A percentile compares a stretch with the other conserved stretches of the same genome.
phyloP scores from a whole-genome alignment of 441 rosid species.

The Erodium chrysanthum region DNA sequence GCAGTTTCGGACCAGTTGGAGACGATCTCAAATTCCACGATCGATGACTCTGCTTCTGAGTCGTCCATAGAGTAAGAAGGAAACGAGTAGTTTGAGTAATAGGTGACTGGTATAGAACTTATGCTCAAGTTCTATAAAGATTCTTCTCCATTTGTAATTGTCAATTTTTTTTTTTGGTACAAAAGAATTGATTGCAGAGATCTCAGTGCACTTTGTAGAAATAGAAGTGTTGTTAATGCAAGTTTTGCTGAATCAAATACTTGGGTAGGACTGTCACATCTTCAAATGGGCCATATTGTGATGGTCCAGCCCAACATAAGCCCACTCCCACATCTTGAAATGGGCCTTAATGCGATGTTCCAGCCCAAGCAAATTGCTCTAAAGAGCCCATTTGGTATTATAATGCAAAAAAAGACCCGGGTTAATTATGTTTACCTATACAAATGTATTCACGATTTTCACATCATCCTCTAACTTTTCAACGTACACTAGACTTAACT shows the following conservation, averaged over 20 bases:
- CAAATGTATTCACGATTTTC: too few species aligned
- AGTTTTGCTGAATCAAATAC: background rate
- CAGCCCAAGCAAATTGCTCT: background rate
- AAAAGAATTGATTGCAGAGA: background rate
- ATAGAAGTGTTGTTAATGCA: background rate
- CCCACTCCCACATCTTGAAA: too few species aligned
- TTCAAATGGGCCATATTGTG: too few species aligned
- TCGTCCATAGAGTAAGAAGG: constrained; percentile 56
- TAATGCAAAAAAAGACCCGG: too few species aligned
- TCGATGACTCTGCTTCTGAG: constrained; percentile 85
- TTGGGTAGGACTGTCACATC: background rate
- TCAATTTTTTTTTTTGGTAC: background rate
- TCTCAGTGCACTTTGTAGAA: background rate
- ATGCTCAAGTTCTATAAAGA: constrained; percentile 3
- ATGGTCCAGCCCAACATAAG: too few species aligned
- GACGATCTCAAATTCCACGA: constrained; percentile 47
- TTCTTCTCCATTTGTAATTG: background rate
- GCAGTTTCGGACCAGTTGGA: constrained; percentile 51
- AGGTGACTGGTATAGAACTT: constrained; percentile 1
- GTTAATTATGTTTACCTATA: too few species aligned
- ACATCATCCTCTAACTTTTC: too few species aligned
- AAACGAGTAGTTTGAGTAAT: constrained; percentile 2
- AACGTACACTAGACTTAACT: too few species aligned
- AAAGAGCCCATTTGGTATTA: too few species aligned
- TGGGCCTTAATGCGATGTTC: background rate